Conservation (phyloP, 495 filamentous ascomycete genomes). For the Penicillium salamii region DNA sequence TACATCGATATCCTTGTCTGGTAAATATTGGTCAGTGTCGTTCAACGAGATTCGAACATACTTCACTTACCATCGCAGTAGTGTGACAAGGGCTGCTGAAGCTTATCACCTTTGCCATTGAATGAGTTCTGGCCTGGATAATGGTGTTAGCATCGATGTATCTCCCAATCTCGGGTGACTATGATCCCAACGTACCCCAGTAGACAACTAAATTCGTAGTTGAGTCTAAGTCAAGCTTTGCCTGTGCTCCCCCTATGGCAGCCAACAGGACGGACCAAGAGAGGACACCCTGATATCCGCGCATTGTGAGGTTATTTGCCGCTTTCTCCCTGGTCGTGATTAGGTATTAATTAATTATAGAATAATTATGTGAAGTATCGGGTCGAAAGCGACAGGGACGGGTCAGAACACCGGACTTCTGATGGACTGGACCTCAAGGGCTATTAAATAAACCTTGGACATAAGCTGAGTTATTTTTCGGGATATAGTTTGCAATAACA, state of each 20-base stretch:
- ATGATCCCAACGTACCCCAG: constrained; percentile 50
- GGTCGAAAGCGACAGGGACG: not conserved
- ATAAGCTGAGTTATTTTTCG: constrained; percentile 11
- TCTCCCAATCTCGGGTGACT: too few species aligned
- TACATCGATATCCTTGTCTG: constrained; percentile 42
- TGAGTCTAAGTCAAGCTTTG: constrained; percentile 42
- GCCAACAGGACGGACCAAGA: constrained; percentile 27
- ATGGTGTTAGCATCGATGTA: too few species aligned
- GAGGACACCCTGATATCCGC: constrained; percentile 22
- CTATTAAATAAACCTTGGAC: constrained; percentile 16
- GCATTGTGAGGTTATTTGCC: constrained; percentile 20
- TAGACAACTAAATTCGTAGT: constrained; percentile 57
- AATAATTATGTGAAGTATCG: not conserved
- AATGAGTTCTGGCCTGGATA: constrained; percentile 58
- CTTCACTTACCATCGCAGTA: constrained; percentile 57
- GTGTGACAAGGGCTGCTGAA: constrained; percentile 51
- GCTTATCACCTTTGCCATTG: constrained; percentile 37
- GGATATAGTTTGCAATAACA: constrained; percentile 15
- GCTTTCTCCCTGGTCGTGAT: not conserved
- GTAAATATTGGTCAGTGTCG: not conserved
- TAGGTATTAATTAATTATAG: constrained; percentile 6
- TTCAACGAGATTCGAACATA: too few species aligned
- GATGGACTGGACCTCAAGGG: not conserved
- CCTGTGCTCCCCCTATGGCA: constrained; percentile 32
- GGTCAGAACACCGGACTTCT: not conserved